Evolutionary conservation across 345 rosid species (phyloP).

Genomic region (Eucalyptus cladocalyx): DNA sequence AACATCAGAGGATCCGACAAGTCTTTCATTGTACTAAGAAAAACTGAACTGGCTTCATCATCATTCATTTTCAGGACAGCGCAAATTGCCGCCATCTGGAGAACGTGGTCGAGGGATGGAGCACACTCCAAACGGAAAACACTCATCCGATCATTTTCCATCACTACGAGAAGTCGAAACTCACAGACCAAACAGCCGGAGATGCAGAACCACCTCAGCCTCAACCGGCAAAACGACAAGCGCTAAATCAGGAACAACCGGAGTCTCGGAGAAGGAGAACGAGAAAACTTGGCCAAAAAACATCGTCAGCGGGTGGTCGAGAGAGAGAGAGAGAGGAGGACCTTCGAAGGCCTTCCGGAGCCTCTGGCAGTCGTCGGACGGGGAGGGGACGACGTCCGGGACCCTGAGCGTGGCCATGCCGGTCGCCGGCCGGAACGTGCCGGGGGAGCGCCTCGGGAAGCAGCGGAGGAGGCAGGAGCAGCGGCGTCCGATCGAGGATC

Average conservation of each 20-base stretch:
- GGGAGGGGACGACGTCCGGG: conserved; percentile 53
- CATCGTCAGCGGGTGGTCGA: background rate
- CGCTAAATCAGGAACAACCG: background rate
- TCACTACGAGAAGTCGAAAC: background rate
- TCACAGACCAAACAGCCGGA: background rate
- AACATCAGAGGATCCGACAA: background rate
- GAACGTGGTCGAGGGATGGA: background rate
- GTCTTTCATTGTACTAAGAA: background rate
- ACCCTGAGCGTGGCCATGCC: conserved; percentile 49
- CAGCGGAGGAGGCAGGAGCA: background rate
- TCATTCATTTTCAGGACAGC: background rate
- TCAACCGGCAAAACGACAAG: background rate
- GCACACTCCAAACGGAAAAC: background rate
- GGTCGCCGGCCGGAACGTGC: background rate
- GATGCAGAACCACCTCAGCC: background rate
- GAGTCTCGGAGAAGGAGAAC: background rate
- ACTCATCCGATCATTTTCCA: background rate
- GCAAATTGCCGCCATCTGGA: background rate
- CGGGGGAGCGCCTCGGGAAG: background rate
- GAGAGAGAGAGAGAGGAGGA: background rate
- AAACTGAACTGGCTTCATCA: background rate
- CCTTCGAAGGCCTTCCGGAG: conserved; percentile 66
- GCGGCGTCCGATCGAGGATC: background rate
- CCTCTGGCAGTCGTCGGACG: conserved; percentile 48
- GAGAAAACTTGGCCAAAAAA: background rate